Percentiles rank a stretch among this genome's conserved stretches.
Evolutionary conservation across 257 asterid genomes (phyloP).

Genomic region (Salvia splendens): DNA sequence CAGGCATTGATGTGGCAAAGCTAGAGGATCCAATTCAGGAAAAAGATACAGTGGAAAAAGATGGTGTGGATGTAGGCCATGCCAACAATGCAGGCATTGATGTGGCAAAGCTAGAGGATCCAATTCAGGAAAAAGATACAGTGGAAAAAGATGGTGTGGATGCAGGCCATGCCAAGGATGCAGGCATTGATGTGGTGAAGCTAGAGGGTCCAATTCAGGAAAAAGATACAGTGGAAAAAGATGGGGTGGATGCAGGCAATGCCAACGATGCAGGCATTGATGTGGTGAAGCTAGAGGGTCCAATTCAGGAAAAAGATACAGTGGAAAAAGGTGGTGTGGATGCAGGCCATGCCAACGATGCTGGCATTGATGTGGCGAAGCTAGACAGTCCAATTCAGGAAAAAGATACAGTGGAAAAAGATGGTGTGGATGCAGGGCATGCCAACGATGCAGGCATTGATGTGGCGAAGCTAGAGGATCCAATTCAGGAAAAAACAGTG

Average conservation of each 20-base stretch:
- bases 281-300: constrained; percentile 32
- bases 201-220: constrained; percentile 31
- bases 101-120: constrained; percentile 33
- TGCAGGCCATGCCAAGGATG: constrained; percentile 6
- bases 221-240: constrained; percentile 25
- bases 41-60: too few species aligned
- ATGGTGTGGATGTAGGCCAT: too few species aligned
- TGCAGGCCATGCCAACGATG: background rate
- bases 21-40: constrained; percentile 31
- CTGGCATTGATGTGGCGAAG: constrained; percentile 25
- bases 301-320: constrained; percentile 26
- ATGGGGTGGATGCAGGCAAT: background rate
- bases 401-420: constrained; percentile 24
- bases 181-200: constrained; percentile 22
- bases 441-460: constrained; percentile 1
- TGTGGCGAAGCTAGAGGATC: constrained; percentile 34
- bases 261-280: constrained; percentile 13
- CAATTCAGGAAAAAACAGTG: constrained; percentile 23
- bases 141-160: too few species aligned
- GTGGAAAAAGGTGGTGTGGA: background rate
- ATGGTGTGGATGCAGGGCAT: background rate
- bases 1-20: constrained; percentile 22
- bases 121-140: constrained; percentile 12
- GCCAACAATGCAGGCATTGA: constrained; percentile 13
- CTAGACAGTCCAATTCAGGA: constrained; percentile 30